These are phyloP conservation scores for Saccharomyces mikatae DNA, from an alignment of 805 yeast genomes.

Conservation along the genomic window DNA sequence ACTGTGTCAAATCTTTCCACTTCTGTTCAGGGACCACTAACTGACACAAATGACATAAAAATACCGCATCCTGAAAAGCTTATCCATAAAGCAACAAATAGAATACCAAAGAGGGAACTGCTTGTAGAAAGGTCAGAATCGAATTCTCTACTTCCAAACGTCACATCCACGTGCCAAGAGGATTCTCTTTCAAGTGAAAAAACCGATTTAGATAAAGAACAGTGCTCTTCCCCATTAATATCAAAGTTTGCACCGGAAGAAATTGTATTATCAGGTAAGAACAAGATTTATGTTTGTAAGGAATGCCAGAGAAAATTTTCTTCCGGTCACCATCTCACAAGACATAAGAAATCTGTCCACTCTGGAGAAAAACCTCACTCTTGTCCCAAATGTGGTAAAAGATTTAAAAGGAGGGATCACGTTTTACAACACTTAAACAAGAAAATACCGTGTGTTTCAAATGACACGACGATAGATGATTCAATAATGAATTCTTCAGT, in stretches of 20 bases:
- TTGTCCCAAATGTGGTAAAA: conserved; percentile 33
- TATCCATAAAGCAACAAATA: neutral
- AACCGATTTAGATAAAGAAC: neutral
- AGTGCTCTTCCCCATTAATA: conserved; percentile 14
- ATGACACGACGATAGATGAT: conserved; percentile 6
- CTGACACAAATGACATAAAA: neutral
- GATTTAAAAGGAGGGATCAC: conserved; percentile 33
- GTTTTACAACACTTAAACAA: conserved; percentile 32
- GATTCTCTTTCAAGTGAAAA: neutral
- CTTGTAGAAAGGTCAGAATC: neutral
- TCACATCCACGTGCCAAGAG: neutral
- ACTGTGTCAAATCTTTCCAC: neutral
- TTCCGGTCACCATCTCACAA: conserved; percentile 32
- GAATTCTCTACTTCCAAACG: neutral
- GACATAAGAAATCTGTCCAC: conserved; percentile 33
- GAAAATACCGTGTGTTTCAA: conserved; percentile 28
- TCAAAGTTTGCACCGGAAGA: conserved; percentile 27
- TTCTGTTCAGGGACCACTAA: neutral
- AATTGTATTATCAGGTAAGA: conserved; percentile 27
- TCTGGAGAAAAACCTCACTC: conserved; percentile 34
- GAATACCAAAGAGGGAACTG: neutral
- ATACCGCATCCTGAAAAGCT: neutral
- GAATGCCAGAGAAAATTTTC: conserved; percentile 32
- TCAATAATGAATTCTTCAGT: neutral
- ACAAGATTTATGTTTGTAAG: conserved; percentile 31